Conservation (phyloP, 208 protist genomes). For the Strigomonas culicis region DNA sequence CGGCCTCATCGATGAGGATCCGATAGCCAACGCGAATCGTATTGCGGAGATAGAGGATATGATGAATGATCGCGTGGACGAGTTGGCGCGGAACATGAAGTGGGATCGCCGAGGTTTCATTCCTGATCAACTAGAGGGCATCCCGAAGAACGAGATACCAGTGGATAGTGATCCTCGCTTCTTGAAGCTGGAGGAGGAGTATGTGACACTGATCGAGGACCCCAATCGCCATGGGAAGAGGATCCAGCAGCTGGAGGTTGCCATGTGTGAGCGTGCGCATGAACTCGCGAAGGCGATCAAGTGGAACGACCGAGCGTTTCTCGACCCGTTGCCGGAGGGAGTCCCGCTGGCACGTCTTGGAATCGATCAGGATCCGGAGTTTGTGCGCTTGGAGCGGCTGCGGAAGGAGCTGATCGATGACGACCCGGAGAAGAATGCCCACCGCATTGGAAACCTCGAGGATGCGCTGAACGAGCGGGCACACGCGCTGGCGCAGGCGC, state of each 20-base stretch:
- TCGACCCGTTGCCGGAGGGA: constrained; percentile 27
- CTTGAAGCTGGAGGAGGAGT: constrained; percentile 21
- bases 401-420: neutral
- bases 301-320: constrained; percentile 19
- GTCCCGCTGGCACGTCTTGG: constrained; percentile 16
- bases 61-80: constrained; percentile 43
- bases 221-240: constrained; percentile 22
- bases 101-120: constrained; percentile 34
- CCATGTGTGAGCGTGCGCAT: constrained; percentile 33
- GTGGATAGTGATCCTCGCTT: constrained; percentile 41
- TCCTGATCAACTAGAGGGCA: constrained; percentile 31
- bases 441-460: neutral
- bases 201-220: constrained; percentile 24
- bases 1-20: constrained; percentile 29
- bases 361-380: neutral
- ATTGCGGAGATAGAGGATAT: constrained; percentile 44
- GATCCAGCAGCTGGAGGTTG: constrained; percentile 23
- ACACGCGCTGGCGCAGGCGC: neutral
- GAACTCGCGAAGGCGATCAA: constrained; percentile 26
- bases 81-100: constrained; percentile 38
- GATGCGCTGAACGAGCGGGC: constrained; percentile 22
- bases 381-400: neutral
- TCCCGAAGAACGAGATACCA: constrained; percentile 27
- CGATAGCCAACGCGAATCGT: constrained; percentile 34
- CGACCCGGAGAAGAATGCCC: neutral